Evolutionary conservation across 352 stramenopile species (phyloP).

Genomic region (Sclerospora graminicola): DNA sequence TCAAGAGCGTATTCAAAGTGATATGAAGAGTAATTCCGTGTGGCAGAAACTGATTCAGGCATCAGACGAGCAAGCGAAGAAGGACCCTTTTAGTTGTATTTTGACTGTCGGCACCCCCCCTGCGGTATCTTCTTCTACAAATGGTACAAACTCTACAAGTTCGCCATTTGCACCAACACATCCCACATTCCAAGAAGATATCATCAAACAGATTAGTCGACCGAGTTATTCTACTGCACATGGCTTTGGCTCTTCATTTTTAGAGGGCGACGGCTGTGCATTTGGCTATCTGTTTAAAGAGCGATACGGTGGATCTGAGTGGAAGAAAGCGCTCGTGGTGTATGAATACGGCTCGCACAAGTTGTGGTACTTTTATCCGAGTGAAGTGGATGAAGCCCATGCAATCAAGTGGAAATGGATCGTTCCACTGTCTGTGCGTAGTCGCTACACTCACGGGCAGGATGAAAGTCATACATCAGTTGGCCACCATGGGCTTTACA

Average conservation of each 20-base stretch:
- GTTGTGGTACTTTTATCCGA: conserved; percentile 85
- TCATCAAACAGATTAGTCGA: conserved; percentile 82
- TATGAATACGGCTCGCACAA: conserved; percentile 85
- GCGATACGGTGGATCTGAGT: conserved; percentile 41
- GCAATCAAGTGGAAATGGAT: conserved; percentile 86
- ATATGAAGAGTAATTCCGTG: conserved; percentile 34
- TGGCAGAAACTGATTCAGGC: conserved; percentile 50
- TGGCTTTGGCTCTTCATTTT: conserved; percentile 79
- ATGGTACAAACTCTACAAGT: conserved; percentile 15
- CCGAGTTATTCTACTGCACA: conserved; percentile 75
- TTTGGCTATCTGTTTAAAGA: conserved; percentile 84
- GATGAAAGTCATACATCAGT: conserved; percentile 77
- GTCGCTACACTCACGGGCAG: conserved; percentile 74
- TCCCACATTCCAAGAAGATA: conserved; percentile 78
- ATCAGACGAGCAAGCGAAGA: conserved; percentile 35
- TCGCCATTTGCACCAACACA: conserved; percentile 31
- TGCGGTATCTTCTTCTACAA: conserved; percentile 13
- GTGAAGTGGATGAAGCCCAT: conserved; percentile 69
- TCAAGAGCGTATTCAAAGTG: conserved; percentile 51
- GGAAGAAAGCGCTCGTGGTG: conserved; percentile 79
- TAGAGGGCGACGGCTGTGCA: conserved; percentile 69
- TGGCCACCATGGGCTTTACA: conserved; percentile 73
- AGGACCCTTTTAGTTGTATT: conserved; percentile 46
- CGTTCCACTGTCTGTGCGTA: conserved; percentile 57
- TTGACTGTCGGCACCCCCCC: conserved; percentile 35